Evolutionary conservation across 2,329 filamentous ascomycete genomes (phyloP), one percentile per base, ranked within the genome.

Genomic region (Stagonosporopsis chrysanthemi): DNA sequence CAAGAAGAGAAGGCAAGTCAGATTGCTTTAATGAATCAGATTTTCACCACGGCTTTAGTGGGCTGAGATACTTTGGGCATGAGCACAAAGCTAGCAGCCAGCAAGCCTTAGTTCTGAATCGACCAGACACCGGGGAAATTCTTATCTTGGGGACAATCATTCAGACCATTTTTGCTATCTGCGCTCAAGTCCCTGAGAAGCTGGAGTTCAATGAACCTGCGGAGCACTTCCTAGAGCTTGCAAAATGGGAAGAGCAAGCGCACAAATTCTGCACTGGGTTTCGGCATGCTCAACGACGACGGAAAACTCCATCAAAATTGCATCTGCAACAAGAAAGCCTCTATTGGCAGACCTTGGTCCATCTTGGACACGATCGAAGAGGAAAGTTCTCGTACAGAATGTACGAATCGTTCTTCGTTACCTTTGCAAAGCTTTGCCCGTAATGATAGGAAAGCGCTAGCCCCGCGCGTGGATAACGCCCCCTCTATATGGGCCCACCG

Each of bases 1-100:
- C 14, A 40, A 2, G 23, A 22, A 7, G 59, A 66, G 26, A 60
- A 58, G 35, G 40, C 24, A 2, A 40, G 47, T 6, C 63, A 66
- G 41, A 57, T 66, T 6, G 12, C 23, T 1, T 24, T 28, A 15
- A 64, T 66, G 61, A 45, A 52, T 4, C 5, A 26, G 31, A 46
- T 46, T 3, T 46, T 7, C 43, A 46, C 3, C 17, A 22, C 11
- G 6, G n/a, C 17, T 11, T 11, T 15, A 3, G 2, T 19, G 9
- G 2, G 6, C 1, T 1, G 6, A 19, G 4, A 3, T 19, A n/a
- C 22, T 22, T 39, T 39, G 17, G n/a, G 1, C 2, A 2, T 5
- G 12, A 22, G 1, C 7, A 23, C 6, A 3, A 40, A 26, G 38
- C 38, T 24, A 40, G 36, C 22, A 4, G 11, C 11, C 38, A 11